Percentiles rank a stretch among this genome's conserved stretches.
phyloP scores from a whole-genome alignment of 202 grass and related monocot species.

The Elaeis oleifera region DNA sequence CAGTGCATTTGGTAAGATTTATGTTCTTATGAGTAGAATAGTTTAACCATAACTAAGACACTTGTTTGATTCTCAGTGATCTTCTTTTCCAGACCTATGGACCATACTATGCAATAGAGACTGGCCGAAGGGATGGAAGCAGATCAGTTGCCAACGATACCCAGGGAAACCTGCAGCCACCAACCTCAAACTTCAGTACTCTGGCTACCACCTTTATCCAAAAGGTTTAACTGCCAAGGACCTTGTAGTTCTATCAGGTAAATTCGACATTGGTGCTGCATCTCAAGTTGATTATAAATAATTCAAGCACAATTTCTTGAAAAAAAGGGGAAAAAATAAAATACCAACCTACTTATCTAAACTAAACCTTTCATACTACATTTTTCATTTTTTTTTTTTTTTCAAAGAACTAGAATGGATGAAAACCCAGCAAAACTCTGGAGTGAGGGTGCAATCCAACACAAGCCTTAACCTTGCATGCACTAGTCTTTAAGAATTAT shows the following conservation, averaged over 20 bases:
- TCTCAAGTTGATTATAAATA: no score
- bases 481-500: no score
- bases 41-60: no score
- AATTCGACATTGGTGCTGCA: neutral
- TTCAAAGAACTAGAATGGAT: no score
- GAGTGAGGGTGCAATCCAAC: no score
- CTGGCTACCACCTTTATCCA: neutral
- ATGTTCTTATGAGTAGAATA: neutral
- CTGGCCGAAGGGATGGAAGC: slow-evolving; percentile 69
- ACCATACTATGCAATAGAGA: slow-evolving; percentile 53
- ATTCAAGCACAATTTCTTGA: no score
- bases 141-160: slow-evolving; percentile 59
- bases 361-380: no score
- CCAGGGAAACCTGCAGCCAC: neutral
- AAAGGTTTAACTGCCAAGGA: slow-evolving; percentile 1
- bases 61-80: neutral
- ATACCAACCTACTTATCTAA: neutral
- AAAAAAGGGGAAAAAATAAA: neutral
- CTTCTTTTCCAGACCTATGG: slow-evolving; percentile 54
- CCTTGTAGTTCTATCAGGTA: slow-evolving; percentile 7
- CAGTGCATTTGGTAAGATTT: slow-evolving; percentile 52
- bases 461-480: no score
- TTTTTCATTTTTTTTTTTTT: no score
- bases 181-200: neutral
- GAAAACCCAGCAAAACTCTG: no score